A percentile compares a stretch with the other conserved stretches of the same genome.
These are phyloP conservation scores for Diaporthe capsici DNA, from an alignment of 2,329 filamentous ascomycete species.

Conservation along the genomic window DNA sequence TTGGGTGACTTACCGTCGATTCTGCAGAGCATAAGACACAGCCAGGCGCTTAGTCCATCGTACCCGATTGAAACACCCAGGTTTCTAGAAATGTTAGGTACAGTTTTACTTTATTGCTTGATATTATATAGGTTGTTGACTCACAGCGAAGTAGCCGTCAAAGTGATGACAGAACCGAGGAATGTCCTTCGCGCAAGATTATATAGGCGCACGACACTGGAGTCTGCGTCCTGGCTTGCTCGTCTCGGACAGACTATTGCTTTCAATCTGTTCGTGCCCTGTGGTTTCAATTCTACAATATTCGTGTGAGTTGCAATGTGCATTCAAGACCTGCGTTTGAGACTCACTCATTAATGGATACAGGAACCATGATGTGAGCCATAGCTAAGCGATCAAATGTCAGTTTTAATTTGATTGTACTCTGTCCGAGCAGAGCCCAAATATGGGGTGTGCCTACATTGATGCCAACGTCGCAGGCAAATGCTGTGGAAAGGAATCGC, in stretches of 20 bases:
- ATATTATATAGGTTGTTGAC: background rate
- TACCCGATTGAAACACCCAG: background rate
- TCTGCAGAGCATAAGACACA: slow-evolving; percentile 21
- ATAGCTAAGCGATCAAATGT: background rate
- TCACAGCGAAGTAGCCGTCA: slow-evolving; percentile 2
- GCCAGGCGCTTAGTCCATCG: background rate
- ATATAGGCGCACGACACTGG: slow-evolving; percentile 9
- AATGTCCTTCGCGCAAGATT: slow-evolving; percentile 6
- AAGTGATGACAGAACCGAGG: slow-evolving; percentile 1
- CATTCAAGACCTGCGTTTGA: background rate
- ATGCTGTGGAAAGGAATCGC: background rate
- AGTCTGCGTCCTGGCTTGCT: slow-evolving; percentile 3
- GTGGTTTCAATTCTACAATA: slow-evolving; percentile 11
- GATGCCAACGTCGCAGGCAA: background rate
- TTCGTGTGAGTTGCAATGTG: background rate
- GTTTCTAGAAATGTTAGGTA: background rate
- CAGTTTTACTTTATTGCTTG: background rate
- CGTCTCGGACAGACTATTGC: background rate
- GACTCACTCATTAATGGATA: slow-evolving; percentile 15
- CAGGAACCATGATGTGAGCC: slow-evolving; percentile 8
- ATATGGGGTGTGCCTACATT: background rate
- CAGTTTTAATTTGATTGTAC: background rate
- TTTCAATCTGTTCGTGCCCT: background rate
- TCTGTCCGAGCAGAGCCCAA: background rate
- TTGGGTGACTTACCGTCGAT: background rate